Evolutionary conservation across 257 asterid species (phyloP).

Genomic region (Capsicum baccatum): DNA sequence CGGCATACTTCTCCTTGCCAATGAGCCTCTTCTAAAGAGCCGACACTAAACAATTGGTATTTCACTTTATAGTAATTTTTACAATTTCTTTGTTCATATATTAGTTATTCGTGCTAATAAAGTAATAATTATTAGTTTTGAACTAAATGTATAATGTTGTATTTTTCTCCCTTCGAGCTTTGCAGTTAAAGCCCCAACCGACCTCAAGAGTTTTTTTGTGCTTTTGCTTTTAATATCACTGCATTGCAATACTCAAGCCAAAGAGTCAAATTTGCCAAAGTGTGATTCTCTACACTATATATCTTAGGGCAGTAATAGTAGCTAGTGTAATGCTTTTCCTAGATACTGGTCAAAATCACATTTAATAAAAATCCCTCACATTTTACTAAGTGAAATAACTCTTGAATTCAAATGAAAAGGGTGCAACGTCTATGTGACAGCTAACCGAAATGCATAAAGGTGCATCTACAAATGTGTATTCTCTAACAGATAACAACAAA

Average conservation of each 20-base stretch:
- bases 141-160: no score
- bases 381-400: constrained; percentile 11
- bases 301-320: neutral
- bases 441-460: constrained; percentile 14
- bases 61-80: no score
- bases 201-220: no score
- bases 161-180: no score
- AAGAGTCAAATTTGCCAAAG: neutral
- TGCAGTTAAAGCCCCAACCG: no score
- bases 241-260: neutral
- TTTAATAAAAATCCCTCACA: neutral
- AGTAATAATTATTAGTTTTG: no score
- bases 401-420: neutral
- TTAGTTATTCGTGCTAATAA: no score
- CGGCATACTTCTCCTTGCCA: no score
- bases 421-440: neutral
- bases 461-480: neutral
- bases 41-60: no score
- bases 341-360: neutral
- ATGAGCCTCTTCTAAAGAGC: no score
- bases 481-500: neutral
- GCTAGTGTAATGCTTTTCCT: neutral
- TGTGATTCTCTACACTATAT: constrained; percentile 6
- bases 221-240: no score
- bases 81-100: no score